Base-by-base conservation (phyloP, 176 grass and related monocot species). In the Carex cristatella region DNA sequence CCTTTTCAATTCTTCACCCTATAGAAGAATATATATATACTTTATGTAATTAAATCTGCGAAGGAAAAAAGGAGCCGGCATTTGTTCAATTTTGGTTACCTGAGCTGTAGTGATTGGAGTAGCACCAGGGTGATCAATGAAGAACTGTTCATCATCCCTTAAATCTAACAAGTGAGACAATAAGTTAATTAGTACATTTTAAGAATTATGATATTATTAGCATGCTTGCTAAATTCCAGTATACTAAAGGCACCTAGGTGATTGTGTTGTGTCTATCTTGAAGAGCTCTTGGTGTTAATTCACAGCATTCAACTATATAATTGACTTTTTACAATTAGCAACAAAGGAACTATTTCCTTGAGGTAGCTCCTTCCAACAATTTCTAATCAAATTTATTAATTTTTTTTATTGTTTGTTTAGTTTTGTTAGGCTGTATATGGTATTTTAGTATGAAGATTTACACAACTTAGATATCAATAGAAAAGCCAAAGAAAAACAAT, bases 1-100 rank as follows among this genome's bases (percentile, higher is more conserved):
- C 84, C 91, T 94, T 85, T 81, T 90, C 67, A 94, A 85, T 77
- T 94, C 92, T 79, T 94, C 92, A 1, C 92, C 92, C 92, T 94
- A 77, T 23, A 87, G 23, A 54, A 71, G 71, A 77, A 89, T 48
- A 61, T 5, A 14, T 5, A 14, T 35, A 35, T 35, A 35, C 42
- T 31, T 38, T 18, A 13, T 18, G 13, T 58, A 16, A 27, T 48
- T 6, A 14, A 13, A 56, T 30, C 48, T 1, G 5, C 32, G 6
- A 48, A 82, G 6, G 5, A 5, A 65, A 38, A 19, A 61, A 23
- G 59, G 59, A 61, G 8, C 59, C 5, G 19, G 7, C 59, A 23
- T 23, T 61, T 13, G 42, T 66, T 30, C 7, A 79, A 48, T 64
- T 12, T 55, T 12, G 15, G 54, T 38, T 81, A 87, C 85, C 85